Evolutionary conservation across 2,329 filamentous ascomycete species (phyloP).

Genomic region (Myotisia sp.): DNA sequence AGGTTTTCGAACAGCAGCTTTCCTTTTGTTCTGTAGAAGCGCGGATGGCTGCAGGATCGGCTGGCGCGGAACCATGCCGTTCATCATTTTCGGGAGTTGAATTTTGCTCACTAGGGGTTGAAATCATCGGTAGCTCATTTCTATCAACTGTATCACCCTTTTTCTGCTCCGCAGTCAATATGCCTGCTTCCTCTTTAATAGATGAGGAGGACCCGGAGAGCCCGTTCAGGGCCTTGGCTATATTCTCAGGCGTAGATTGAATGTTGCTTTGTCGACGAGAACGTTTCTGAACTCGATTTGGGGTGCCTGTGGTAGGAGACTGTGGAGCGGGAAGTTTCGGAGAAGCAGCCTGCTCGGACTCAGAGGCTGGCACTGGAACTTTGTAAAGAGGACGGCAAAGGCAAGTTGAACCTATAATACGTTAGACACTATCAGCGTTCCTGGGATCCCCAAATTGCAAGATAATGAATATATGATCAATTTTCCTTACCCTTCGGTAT

Average conservation of each 20-base stretch:
- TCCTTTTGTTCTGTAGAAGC: neutral
- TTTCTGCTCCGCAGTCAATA: too few species aligned
- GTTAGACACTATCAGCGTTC: too few species aligned
- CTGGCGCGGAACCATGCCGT: neutral
- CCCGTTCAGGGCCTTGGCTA: slow-evolving; percentile 21
- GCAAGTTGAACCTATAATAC: slow-evolving; percentile 24
- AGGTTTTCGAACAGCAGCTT: slow-evolving; percentile 1
- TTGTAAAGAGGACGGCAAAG: slow-evolving; percentile 30
- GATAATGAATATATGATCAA: slow-evolving; percentile 5
- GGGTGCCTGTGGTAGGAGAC: slow-evolving; percentile 2
- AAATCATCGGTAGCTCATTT: too few species aligned
- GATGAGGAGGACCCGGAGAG: neutral
- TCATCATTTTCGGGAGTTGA: neutral
- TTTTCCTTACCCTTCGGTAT: slow-evolving; percentile 33
- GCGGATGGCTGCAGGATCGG: neutral
- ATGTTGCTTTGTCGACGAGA: slow-evolving; percentile 21
- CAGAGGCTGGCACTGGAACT: slow-evolving; percentile 18
- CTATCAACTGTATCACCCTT: too few species aligned
- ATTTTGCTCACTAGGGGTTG: neutral
- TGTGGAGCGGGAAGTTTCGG: slow-evolving; percentile 2
- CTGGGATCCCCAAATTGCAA: too few species aligned
- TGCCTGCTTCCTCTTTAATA: slow-evolving; percentile 2
- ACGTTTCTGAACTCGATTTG: slow-evolving; percentile 25
- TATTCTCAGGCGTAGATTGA: slow-evolving; percentile 22
- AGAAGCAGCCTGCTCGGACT: slow-evolving; percentile 11